Percentiles rank a stretch among this genome's conserved stretches.
These are phyloP conservation scores for Vitis vinifera DNA, from an alignment of 164 flowering plant genomes.

Conservation along the genomic window ASM3070453v1 NC_081821.1:5179001-5179500, in stretches of 20 bases:
- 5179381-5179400: no score
- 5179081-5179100: not conserved
- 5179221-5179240: constrained; percentile 16
- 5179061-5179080: constrained; percentile 3
- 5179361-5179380: no score
- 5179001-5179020: constrained; percentile 34
- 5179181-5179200: not conserved
- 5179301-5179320: no score
- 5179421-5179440: no score
- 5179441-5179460: not conserved
- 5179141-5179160: constrained; percentile 9
- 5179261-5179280: constrained; percentile 27
- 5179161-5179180: constrained; percentile 2
- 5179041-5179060: constrained; percentile 18
- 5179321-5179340: no score
- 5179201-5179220: constrained; percentile 10
- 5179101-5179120: constrained; percentile 14
- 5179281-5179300: no score
- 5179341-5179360: no score
- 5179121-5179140: constrained; percentile 8
- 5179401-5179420: no score
- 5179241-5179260: constrained; percentile 90
- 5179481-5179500: no score
- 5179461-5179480: not conserved
- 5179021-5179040: constrained; percentile 21